Base-by-base conservation (phyloP, 2,329 filamentous ascomycete genomes). In the Thelonectria discophora region DNA sequence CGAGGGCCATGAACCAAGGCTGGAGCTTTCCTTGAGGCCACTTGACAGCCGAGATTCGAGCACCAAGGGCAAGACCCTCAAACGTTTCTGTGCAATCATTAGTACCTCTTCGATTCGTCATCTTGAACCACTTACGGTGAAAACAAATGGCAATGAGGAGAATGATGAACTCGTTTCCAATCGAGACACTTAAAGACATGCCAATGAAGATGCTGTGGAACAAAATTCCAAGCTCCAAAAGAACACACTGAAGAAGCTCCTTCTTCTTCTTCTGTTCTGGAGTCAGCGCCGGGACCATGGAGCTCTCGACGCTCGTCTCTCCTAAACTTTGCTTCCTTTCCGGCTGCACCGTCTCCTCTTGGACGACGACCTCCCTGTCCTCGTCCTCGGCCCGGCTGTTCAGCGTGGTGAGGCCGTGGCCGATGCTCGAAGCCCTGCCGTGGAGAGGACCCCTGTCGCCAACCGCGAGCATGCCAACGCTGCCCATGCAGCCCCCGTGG, bases 141-240 rank as follows among this genome's bases (percentile, higher is more conserved):
- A 94, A 94, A 54, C 86, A 84, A 68, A 94, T 93, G 52, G 91
- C 91, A 48, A 93, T 83, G 1, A 94, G 82, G 60, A 94, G 87
- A n/a, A 94, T 88, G 55, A 92, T 82, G 70, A 94, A 94, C 5
- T 89, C 86, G 9, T 88, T 88, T 1, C 91, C 91, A 1, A 90
- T 90, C 3, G 91, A 88, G 8, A 94, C 91, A 32, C 89, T 92
- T 43, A 94, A 82, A 3, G 91, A 90, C 90, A 94, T 93, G 63
- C 91, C 91, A 67, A 94, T 94, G 72, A 94, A 94, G 63, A 94
- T 82, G 72, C 88, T 91, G 69, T 78, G 76, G 56, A 78, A 78
- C 46, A 78, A 69, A 66, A 94, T 94, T 27, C 91, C 91, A 27
- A 90, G 89, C 78, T 94, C 91, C 15, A 94, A 84, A 57, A 94